Base-by-base conservation (phyloP, 306 rosid species). In the Trifolium pratense region DNA sequence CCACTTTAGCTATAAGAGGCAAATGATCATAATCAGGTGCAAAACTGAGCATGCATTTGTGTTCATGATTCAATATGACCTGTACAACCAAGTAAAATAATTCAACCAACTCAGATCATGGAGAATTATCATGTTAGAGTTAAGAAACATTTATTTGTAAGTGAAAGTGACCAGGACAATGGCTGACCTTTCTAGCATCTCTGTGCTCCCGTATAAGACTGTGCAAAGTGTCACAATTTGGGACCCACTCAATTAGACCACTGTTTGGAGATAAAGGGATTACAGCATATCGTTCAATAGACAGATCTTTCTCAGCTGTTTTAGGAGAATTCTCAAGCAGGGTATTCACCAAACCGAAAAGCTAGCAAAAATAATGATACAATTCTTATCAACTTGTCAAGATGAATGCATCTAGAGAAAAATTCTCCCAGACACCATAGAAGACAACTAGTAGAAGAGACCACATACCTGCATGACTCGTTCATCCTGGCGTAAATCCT, bases 221-320 rank as follows among this genome's bases (percentile, higher is more conserved):
- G 84, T 94, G 89, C 68, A 94, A 83, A 67, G 98, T 94, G 82
- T 94, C 98, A 79, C 97, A 94, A 51, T 91, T 80, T 60, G 98
- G 98, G 79, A 94, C 98, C 98, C 98, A 94, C 74, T 89, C 98
- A 74, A 94, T 94, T 70, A 94, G 77, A 70, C 98, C 98, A 86
- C 96, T 94, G 86, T 94, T 94, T 70, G 98, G 97, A 75, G 98
- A 91, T 75, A 94, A 78, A 4, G 98, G 98, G 81, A 94, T 91
- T 26, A 94, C 98, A 78, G 82, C 56, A 84, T 94, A 94, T 75
- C 98, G 91, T 79, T 89, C 66, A 66, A 94, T 94, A 17, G 92
- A 80, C 26, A 94, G 85, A 82, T 94, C 98, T 71, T 94, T 94
- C 84, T 91, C 97, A 18, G 80, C 60, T 42, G 97, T 94, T 77